Conservation (phyloP, 495 filamentous ascomycete genomes). For the Penicillium turbatum region DNA sequence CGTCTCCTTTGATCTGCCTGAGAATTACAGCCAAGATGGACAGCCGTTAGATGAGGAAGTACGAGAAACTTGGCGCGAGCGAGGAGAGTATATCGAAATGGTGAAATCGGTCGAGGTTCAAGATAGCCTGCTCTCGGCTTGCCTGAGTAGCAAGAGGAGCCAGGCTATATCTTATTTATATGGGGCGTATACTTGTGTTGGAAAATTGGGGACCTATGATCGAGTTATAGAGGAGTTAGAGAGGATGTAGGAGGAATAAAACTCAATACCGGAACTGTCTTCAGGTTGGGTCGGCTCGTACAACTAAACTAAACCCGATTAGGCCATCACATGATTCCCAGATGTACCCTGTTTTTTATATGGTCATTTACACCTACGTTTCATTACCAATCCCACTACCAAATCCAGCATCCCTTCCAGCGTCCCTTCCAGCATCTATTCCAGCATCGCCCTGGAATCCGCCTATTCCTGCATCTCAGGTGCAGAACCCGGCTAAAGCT, state of each 20-base stretch:
- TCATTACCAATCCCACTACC: too few species aligned
- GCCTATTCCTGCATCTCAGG: too few species aligned
- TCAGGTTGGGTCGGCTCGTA: too few species aligned
- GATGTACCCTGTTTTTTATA: too few species aligned
- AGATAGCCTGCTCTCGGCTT: conserved; percentile 6
- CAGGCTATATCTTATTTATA: conserved; percentile 7
- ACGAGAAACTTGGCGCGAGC: conserved; percentile 1
- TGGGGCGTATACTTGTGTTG: conserved; percentile 9
- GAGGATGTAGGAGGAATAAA: background rate
- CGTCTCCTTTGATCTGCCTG: background rate
- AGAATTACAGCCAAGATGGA: conserved; percentile 1
- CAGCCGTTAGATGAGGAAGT: background rate
- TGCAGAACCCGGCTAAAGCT: too few species aligned
- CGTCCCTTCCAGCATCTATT: too few species aligned
- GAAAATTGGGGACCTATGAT: conserved; percentile 5
- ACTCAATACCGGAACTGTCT: too few species aligned
- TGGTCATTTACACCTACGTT: too few species aligned
- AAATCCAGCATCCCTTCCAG: too few species aligned
- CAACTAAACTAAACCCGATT: too few species aligned
- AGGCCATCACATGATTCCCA: too few species aligned
- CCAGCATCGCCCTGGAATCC: too few species aligned
- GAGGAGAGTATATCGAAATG: conserved; percentile 9
- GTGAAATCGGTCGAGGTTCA: conserved; percentile 4
- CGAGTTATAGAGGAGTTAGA: conserved; percentile 1
- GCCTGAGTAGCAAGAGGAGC: conserved; percentile 4